phyloP scores from a whole-genome alignment of 768 basidiomycete genomes.

The Termitomyces sp. region DNA sequence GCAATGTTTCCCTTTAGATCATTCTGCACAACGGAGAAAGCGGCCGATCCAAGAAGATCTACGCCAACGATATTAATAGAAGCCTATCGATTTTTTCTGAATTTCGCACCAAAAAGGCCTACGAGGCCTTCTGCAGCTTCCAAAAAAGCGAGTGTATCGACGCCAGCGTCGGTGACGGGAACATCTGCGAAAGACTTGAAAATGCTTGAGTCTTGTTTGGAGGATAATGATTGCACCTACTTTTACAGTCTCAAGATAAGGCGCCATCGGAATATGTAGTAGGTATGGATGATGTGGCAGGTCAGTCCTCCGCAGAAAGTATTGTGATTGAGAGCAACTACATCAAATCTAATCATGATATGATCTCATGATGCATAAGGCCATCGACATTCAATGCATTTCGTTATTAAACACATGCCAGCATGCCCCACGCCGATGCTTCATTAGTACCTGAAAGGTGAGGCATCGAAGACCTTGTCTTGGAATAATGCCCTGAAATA shows the following conservation, averaged over 20 bases:
- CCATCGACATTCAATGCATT: neutral
- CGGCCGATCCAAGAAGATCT: conserved; percentile 84
- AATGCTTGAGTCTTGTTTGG: neutral
- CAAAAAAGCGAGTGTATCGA: conserved; percentile 84
- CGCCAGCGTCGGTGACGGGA: conserved; percentile 74
- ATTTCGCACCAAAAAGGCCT: conserved; percentile 74
- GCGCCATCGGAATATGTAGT: conserved; percentile 44
- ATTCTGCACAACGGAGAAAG: conserved; percentile 76
- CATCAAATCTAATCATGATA: neutral
- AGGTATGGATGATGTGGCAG: neutral
- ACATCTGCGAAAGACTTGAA: conserved; percentile 91
- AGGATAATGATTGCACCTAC: conserved; percentile 24
- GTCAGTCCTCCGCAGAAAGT: neutral
- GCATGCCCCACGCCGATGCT: conserved; percentile 82
- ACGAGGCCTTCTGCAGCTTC: conserved; percentile 87
- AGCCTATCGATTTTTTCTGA: neutral
- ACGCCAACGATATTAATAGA: neutral
- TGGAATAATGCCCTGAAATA: neutral
- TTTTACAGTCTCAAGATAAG: conserved; percentile 68
- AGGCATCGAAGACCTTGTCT: conserved; percentile 2
- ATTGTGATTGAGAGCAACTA: neutral
- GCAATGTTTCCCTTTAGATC: conserved; percentile 91
- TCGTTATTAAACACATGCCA: neutral
- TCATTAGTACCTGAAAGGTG: conserved; percentile 59
- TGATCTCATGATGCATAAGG: conserved; percentile 9